Evolutionary conservation across 345 rosid species (phyloP).

Genomic region (Brassica napus): Da-Ae NC_063442.1:16424501-16425000

Average conservation of each 20-base stretch:
- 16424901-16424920: background rate
- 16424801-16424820: background rate
- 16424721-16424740: background rate
- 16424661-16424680: slow-evolving; percentile 21
- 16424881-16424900: background rate
- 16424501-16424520: slow-evolving; percentile 75
- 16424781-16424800: slow-evolving; percentile 10
- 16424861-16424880: background rate
- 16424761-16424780: slow-evolving; percentile 5
- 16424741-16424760: background rate
- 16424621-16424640: background rate
- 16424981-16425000: background rate
- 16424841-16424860: background rate
- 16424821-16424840: slow-evolving; percentile 15
- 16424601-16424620: slow-evolving; percentile 11
- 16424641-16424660: slow-evolving; percentile 13
- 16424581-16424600: slow-evolving; percentile 38
- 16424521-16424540: slow-evolving; percentile 81
- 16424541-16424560: slow-evolving; percentile 59
- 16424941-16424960: background rate
- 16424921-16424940: background rate
- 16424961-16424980: background rate
- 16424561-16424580: slow-evolving; percentile 42
- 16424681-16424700: background rate
- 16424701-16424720: slow-evolving; percentile 10